A percentile compares a stretch with the other conserved stretches of the same genome.
phyloP scores from a whole-genome alignment of 1,284 basidiomycete genomes.

The Phellopilus nigrolimitatus region DNA sequence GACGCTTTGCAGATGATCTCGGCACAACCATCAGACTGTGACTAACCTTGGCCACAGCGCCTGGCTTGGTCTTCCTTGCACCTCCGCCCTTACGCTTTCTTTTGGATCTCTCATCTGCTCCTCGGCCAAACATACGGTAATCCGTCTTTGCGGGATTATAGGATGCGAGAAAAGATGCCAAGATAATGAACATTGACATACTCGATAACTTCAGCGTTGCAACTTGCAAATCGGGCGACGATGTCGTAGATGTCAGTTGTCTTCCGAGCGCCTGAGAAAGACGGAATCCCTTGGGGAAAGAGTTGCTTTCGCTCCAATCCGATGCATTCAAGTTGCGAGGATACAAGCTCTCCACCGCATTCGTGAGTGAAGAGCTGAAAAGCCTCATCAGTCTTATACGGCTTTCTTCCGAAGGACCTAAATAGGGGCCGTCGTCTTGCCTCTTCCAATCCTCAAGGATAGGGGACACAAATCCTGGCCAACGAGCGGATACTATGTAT shows the following conservation, averaged over 20 bases:
- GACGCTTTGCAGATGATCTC: neutral
- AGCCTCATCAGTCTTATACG: slow-evolving; percentile 56
- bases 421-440: slow-evolving; percentile 25
- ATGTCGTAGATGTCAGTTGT: slow-evolving; percentile 22
- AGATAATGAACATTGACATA: slow-evolving; percentile 70
- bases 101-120: slow-evolving; percentile 61
- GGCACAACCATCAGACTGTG: neutral
- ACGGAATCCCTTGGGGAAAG: slow-evolving; percentile 35
- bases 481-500: slow-evolving; percentile 73
- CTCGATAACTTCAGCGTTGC: slow-evolving; percentile 38
- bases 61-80: slow-evolving; percentile 30
- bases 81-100: slow-evolving; percentile 44
- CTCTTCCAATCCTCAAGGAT: slow-evolving; percentile 49
- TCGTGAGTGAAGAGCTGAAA: slow-evolving; percentile 55
- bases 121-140: slow-evolving; percentile 73
- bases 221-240: neutral
- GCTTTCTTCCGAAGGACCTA: slow-evolving; percentile 47
- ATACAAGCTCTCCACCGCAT: slow-evolving; percentile 59
- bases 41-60: slow-evolving; percentile 22
- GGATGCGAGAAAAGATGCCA: slow-evolving; percentile 82
- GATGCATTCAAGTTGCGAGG: slow-evolving; percentile 58
- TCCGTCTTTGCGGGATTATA: slow-evolving; percentile 85
- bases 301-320: slow-evolving; percentile 51
- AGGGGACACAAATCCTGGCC: slow-evolving; percentile 74
- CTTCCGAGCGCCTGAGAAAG: slow-evolving; percentile 21